phyloP scores from a whole-genome alignment of 257 asterid genomes.

The Solanum tarijense region DNA sequence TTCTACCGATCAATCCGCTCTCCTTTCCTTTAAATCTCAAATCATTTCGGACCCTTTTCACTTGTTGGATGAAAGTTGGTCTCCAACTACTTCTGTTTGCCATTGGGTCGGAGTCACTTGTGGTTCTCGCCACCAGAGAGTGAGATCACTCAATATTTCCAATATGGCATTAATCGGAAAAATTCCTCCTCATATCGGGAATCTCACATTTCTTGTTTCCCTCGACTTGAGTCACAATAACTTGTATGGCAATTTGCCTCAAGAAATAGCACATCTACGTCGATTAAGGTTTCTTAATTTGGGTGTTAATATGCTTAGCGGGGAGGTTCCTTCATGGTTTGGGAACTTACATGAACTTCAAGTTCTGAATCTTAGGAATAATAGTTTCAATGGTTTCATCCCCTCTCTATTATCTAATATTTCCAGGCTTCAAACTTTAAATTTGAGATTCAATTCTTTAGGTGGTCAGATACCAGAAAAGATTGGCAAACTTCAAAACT shows the following conservation, averaged over 20 bases:
- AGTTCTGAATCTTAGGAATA: not conserved
- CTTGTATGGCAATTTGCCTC: not conserved
- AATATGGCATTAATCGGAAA: not conserved
- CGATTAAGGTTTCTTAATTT: too few species aligned
- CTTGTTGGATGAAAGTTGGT: too few species aligned
- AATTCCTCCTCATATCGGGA: not conserved
- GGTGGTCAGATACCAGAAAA: not conserved
- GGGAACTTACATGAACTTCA: not conserved
- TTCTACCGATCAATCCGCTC: too few species aligned
- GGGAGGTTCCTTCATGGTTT: not conserved
- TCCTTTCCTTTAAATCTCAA: too few species aligned
- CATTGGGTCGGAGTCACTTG: too few species aligned
- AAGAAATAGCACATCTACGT: not conserved
- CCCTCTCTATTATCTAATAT: not conserved
- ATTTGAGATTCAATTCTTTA: not conserved
- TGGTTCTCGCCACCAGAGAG: too few species aligned
- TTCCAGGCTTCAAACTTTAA: not conserved
- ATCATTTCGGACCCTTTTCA: too few species aligned
- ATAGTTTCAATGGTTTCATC: not conserved
- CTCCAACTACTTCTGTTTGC: too few species aligned
- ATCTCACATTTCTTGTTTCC: not conserved
- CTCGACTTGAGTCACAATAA: not conserved
- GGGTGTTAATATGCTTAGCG: not conserved
- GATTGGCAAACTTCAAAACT: not conserved
- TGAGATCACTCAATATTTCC: not conserved